Percentiles rank a stretch among this genome's conserved stretches.
Conservation (phyloP, 108 stramenopile genomes). For the Nitzschia putrida region DNA sequence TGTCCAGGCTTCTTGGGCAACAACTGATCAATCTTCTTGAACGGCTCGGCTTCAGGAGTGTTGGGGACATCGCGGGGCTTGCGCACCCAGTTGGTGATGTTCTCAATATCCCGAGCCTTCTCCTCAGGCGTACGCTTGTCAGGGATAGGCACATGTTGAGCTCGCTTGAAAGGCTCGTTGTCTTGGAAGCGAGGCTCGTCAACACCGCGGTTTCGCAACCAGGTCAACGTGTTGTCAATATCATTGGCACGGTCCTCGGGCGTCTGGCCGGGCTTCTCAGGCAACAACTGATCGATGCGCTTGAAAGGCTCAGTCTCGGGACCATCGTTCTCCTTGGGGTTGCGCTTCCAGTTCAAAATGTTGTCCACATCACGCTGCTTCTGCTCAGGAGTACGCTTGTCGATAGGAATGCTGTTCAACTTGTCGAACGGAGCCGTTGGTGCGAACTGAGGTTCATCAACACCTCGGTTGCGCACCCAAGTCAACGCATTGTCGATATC, state of each 20-base stretch:
- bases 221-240: slow-evolving; percentile 38
- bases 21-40: slow-evolving; percentile 34
- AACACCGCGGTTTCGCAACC: slow-evolving; percentile 29
- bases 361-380: slow-evolving; percentile 25
- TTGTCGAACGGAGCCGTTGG: slow-evolving; percentile 9
- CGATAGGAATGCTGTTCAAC: slow-evolving; percentile 13
- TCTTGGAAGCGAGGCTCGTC: not conserved
- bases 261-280: slow-evolving; percentile 13
- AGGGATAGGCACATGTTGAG: not conserved
- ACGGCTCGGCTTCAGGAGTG: slow-evolving; percentile 11
- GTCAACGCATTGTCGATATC: slow-evolving; percentile 42
- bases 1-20: slow-evolving; percentile 27
- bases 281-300: slow-evolving; percentile 18
- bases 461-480: slow-evolving; percentile 36
- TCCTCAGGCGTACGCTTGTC: slow-evolving; percentile 22
- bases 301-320: slow-evolving; percentile 14
- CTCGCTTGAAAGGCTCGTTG: not conserved
- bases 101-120: slow-evolving; percentile 21
- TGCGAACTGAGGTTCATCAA: slow-evolving; percentile 15
- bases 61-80: slow-evolving; percentile 5
- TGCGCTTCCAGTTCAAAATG: slow-evolving; percentile 29
- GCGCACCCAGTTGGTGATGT: slow-evolving; percentile 25
- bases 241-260: slow-evolving; percentile 36
- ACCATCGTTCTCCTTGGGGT: slow-evolving; percentile 11
- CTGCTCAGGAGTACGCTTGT: slow-evolving; percentile 23